Evolutionary conservation across 495 filamentous ascomycete species (phyloP), one percentile per base, ranked within the genome.

Genomic region (Trichocladium uniseriatum): DNA sequence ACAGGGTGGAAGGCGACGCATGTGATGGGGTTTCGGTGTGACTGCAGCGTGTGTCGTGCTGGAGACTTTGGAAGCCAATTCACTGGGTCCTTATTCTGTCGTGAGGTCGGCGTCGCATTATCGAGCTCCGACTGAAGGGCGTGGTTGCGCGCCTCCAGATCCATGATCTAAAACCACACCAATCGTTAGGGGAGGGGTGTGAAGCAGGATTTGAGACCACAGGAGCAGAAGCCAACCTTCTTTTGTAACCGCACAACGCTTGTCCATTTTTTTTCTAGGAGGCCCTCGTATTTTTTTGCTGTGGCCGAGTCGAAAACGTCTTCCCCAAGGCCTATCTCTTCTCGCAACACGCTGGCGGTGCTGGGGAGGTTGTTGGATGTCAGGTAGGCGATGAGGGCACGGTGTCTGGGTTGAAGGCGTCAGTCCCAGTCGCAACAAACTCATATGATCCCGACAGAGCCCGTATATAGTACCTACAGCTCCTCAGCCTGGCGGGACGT

Each of bases 181-280:
- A n/a, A n/a, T n/a, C n/a, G n/a, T n/a, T n/a, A n/a, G n/a, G n/a
- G n/a, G n/a, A n/a, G n/a, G n/a, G n/a, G n/a, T n/a, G n/a, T n/a
- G n/a, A n/a, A n/a, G 40, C 15, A 4, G 24, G 21, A 22, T 13
- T 19, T 34, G 7, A 42, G 16, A 19, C 22, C n/a, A n/a, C n/a
- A n/a, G n/a, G n/a, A n/a, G n/a, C n/a, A n/a, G n/a, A n/a, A n/a
- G 32, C 53, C 27, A 5, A 85, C 87, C 83, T 89, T 95, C 67
- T 90, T 94, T 66, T 96, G 89, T 64, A 96, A 67, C 43, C 89
- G 76, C 50, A 94, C 86, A 3, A 91, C 83, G 56, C 84, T 89
- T 16, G 90, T 96, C 89, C 90, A 96, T 71, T 96, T 96, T 72
- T 90, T 94, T 72, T 95, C 90, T 61, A 96, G 63, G 16, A 96